These are phyloP conservation scores for Metarhizium sp. DNA, from an alignment of 2,329 filamentous ascomycete genomes.

Conservation along the genomic window DNA sequence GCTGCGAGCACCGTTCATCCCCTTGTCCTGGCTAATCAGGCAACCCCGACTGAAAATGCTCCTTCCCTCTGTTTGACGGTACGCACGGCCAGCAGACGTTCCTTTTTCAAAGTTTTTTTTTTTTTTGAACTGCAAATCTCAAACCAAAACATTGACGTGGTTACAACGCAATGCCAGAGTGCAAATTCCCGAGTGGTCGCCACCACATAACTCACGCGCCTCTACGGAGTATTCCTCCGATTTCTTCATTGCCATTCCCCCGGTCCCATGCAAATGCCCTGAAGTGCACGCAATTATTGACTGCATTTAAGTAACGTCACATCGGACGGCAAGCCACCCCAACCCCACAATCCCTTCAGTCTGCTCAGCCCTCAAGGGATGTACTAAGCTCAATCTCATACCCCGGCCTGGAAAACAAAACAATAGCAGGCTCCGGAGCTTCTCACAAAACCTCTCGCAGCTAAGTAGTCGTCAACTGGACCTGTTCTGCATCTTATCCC, in stretches of 20 bases:
- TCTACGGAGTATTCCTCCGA: too few species aligned
- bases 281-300: neutral
- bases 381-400: neutral
- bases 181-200: too few species aligned
- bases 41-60: too few species aligned
- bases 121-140: too few species aligned
- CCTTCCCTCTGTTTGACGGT: neutral
- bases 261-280: neutral
- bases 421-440: neutral
- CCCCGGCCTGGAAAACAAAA: neutral
- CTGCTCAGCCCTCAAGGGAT: neutral
- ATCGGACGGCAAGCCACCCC: neutral
- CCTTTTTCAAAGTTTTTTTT: too few species aligned
- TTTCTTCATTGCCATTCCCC: neutral
- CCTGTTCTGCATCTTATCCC: too few species aligned
- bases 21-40: too few species aligned
- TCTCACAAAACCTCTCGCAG: neutral
- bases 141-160: too few species aligned
- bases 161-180: too few species aligned
- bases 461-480: neutral
- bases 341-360: neutral
- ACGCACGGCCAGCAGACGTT: too few species aligned
- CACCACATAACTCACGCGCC: too few species aligned
- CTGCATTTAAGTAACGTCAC: conserved; percentile 1
- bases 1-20: too few species aligned